Evolutionary conservation across 2,329 filamentous ascomycete genomes (phyloP), one percentile per base, ranked within the genome.

Genomic region (Hypoxylon sp.): DNA sequence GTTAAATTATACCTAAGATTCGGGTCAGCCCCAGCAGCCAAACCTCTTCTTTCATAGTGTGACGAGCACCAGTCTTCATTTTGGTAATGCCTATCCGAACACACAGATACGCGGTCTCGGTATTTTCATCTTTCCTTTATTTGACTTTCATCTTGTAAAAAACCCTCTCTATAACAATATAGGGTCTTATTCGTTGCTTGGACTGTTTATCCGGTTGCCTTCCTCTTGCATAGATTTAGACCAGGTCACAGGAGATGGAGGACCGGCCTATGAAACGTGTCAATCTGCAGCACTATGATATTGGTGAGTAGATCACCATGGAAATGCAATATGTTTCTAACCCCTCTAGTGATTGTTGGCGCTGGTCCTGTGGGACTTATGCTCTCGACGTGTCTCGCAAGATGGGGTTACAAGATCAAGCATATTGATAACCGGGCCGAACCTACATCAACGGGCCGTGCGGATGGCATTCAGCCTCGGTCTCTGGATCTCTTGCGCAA

Each of bases 391-490:
- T 94, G 91, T 75, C 85, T 97, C 65, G 91, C 92, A 64, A 85
- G 93, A 81, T 97, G 93, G 92, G 94, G 94, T 19, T 97, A 97
- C 83, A 93, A 88, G 77, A 92, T 97, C 78, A 97, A 94, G 82
- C 93, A 97, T 79, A 93, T 97, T 74, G 94, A 97, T 80, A 97
- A 96, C 79, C 86, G 93, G 62, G 84, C 92, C 1, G 91, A 94
- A 73, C 93, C 93, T 15, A 97, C 93, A 11, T 74, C 87, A 2
- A 97, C 93, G 19, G 93, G 93, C 55, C 91, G 93, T 68, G 94
- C 93, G 58, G 93, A 97, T 78, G 93, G 93, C 65, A 96, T 97
- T 60, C 93, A 97, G 79, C 93, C 93, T 37, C 89, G 94, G 39
- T 96, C 93, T 0, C 83, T 96, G 22, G 93, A 97, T 71, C 85